Conservation (phyloP, 2,329 filamentous ascomycete genomes). For the Colletotrichum melonis region DNA sequence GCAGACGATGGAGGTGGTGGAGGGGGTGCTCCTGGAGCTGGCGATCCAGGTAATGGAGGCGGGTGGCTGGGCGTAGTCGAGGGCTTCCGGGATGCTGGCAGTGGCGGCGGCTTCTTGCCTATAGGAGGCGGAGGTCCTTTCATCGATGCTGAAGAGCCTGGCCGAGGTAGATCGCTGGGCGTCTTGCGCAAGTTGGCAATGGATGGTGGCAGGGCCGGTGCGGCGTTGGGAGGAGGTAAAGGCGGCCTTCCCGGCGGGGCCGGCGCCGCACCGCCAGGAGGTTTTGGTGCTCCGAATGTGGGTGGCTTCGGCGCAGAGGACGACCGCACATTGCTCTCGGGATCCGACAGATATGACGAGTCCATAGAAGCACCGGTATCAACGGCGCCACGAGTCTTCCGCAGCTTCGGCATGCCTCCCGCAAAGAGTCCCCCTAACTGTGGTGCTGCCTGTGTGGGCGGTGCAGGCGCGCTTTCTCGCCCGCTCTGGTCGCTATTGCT, state of each 20-base stretch:
- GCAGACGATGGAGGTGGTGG: constrained; percentile 46
- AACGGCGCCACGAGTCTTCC: constrained; percentile 84
- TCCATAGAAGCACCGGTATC: constrained; percentile 71
- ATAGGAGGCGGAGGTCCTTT: constrained; percentile 82
- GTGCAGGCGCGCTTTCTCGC: constrained; percentile 52
- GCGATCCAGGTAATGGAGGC: constrained; percentile 49
- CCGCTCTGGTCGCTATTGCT: constrained; percentile 84
- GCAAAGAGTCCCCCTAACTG: constrained; percentile 91
- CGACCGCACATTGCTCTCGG: constrained; percentile 66
- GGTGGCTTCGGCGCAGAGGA: constrained; percentile 65
- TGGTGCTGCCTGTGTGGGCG: constrained; percentile 70
- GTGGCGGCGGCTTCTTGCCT: constrained; percentile 79
- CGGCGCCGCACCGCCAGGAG: constrained; percentile 70
- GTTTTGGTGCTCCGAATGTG: constrained; percentile 65
- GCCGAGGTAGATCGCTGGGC: constrained; percentile 61
- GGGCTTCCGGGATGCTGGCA: constrained; percentile 70
- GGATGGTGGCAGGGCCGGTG: constrained; percentile 61
- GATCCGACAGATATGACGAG: constrained; percentile 83
- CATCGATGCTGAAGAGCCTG: constrained; percentile 69
- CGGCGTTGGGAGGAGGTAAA: constrained; percentile 54
- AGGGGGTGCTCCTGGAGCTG: constrained; percentile 42
- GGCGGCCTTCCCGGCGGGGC: constrained; percentile 66
- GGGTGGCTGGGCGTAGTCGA: constrained; percentile 50
- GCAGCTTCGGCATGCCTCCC: constrained; percentile 94
- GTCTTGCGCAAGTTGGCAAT: constrained; percentile 72